Base-by-base conservation (phyloP, 768 basidiomycete species). In the Tricholoma saponaceum region DNA sequence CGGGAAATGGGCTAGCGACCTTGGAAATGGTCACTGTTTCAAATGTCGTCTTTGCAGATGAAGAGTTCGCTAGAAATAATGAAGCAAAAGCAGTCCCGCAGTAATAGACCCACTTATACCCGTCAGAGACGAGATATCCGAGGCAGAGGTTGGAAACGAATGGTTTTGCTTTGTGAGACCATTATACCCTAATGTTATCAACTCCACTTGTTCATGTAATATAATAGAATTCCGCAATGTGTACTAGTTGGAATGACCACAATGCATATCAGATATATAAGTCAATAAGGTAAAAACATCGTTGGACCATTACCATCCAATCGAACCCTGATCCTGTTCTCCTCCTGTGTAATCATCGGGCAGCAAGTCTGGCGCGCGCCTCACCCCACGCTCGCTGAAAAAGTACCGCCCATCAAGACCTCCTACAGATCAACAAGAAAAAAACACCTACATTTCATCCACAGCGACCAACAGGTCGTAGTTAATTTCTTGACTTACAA, bases 401-500 rank as follows among this genome's bases (percentile, higher is more conserved):
- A 35, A 18, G 5, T 35, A 51, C 7, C 16, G 9, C 8, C 41
- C 51, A 18, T 41, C 59, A 32, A 66, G 43, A 51, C 50, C 14
- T n/a, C 28, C 13, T 7, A 9, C 13, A 13, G 14, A n/a, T n/a
- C 13, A 7, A 41, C 43, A 55, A 14, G 28, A 37, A 58, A 47
- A 54, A 56, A n/a, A 41, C 2, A 80, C 93, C 70, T 71, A 97
- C 92, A 98, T 89, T 70, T 93, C 90, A 67, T 98, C 95, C 5
- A 97, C 74, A 2, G 92, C 91, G 46, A 85, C 79, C 68, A 97
- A 78, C 25, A 99, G 80, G 73, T 99, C 97, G 68, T 95, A 97
- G 67, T 95, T 97, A 67, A 98, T 93, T 72, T 90, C 86, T 65
- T 92, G 82, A 52, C 80, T 89, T 18, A 99, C 92, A 52, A 90